Percentiles rank a stretch among this genome's conserved stretches.
Conservation (phyloP, 1,284 basidiomycete species). For the Cutaneotrichosporon sp. region DNA sequence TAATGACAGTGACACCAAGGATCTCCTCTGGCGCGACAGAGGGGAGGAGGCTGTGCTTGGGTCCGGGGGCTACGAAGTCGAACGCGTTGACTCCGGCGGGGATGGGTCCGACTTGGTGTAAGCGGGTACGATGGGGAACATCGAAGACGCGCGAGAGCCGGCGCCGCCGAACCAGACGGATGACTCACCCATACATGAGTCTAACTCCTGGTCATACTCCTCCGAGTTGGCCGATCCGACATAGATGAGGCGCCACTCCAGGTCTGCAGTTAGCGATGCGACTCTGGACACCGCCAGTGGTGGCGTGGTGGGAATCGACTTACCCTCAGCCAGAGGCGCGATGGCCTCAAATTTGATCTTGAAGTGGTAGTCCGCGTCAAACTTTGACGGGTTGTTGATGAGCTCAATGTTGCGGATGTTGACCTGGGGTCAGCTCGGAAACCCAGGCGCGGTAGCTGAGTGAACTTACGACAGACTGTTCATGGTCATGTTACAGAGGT, state of each 20-base stretch:
- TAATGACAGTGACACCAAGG: slow-evolving; percentile 78
- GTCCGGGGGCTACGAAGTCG: slow-evolving; percentile 73
- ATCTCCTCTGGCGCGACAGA: slow-evolving; percentile 57
- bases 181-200: slow-evolving; percentile 71
- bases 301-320: slow-evolving; percentile 18
- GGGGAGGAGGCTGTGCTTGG: slow-evolving; percentile 72
- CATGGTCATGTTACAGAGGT: too few relatives aligned
- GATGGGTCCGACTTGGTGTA: slow-evolving; percentile 75
- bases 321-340: slow-evolving; percentile 82
- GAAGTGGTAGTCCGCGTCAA: slow-evolving; percentile 86
- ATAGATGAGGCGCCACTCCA: slow-evolving; percentile 97
- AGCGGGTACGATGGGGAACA: too few relatives aligned
- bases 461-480: slow-evolving; percentile 40
- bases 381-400: slow-evolving; percentile 86
- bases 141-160: too few relatives aligned
- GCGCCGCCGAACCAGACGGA: too few relatives aligned
- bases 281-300: neutral
- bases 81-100: slow-evolving; percentile 94
- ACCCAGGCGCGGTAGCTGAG: slow-evolving; percentile 1
- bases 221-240: slow-evolving; percentile 90
- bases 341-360: slow-evolving; percentile 98
- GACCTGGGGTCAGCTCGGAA: slow-evolving; percentile 30
- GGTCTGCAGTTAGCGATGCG: too few relatives aligned
- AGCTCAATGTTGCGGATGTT: slow-evolving; percentile 59
- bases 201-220: slow-evolving; percentile 90